These are phyloP conservation scores for Lippia alba DNA, from an alignment of 305 asterid species.

Conservation along the genomic window DNA sequence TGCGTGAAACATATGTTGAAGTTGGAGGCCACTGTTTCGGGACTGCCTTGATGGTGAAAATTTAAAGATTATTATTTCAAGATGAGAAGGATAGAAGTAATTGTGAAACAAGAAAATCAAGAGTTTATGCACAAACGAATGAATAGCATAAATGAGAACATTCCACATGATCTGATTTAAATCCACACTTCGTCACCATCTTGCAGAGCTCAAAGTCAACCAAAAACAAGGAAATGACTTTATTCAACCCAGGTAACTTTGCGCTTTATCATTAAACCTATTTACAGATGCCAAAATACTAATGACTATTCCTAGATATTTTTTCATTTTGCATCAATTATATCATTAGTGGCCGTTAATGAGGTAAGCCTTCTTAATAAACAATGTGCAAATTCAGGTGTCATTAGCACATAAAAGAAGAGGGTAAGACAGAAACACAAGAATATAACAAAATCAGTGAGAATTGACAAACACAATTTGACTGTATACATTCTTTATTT, in stretches of 20 bases:
- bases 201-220: neutral
- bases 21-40: neutral
- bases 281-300: neutral
- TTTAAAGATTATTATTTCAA: neutral
- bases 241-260: neutral
- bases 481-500: conserved; percentile 4
- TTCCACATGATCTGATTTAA: neutral
- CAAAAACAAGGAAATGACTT: neutral
- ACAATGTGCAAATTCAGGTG: neutral
- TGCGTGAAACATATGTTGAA: neutral
- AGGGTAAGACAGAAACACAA: neutral
- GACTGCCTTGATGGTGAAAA: neutral
- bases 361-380: neutral
- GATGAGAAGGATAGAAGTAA: neutral
- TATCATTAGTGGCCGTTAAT: neutral
- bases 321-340: neutral
- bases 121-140: neutral
- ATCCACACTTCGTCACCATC: neutral
- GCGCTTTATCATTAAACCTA: neutral
- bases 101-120: neutral
- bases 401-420: conserved; percentile 14
- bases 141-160: neutral
- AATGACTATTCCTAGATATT: neutral
- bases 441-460: conserved; percentile 18
- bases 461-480: conserved; percentile 2